Evolutionary conservation across 768 basidiomycete genomes (phyloP), one percentile per base, ranked within the genome.

Genomic region (Phlebiopsis gigantea): DNA sequence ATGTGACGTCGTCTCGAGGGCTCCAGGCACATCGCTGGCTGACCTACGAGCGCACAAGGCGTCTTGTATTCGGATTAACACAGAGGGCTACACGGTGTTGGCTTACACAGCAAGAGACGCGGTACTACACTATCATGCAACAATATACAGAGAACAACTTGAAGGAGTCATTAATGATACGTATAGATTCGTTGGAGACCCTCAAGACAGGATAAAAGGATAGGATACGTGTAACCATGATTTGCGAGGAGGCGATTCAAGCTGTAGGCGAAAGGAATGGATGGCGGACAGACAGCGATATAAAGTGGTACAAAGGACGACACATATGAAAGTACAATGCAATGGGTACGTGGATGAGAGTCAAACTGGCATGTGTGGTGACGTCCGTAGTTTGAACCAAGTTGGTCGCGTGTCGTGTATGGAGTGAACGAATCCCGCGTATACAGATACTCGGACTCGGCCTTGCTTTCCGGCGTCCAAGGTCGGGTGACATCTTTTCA

Each of bases 401-500:
- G 25, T 9, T 7, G 46, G 46, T 8, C 5, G 24, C 7, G 22
- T 25, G 24, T 22, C 46, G 21, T 47, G 46, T 26, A 25, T 21
- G 44, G 26, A 14, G 9, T 24, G 24, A 7, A 26, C 17, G 46
- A 21, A 26, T 9, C 14, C 17, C 42, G 7, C 10, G 47, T n/a
- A n/a, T 8, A 29, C 14, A 15, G 30, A 39, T 9, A 30, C 50
- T 15, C 21, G 5, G 50, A 9, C 5, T 54, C 53, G 22, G 26
- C 29, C 31, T 59, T 66, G 55, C 64, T 70, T 59, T 73, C 70
- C 47, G 69, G 65, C 61, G 69, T 71, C 72, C 72, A 74, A 2
- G 66, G 64, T 31, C 61, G 34, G 21, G 44, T 26, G 10, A 55
- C 58, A 19, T 76, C 77, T 57, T 75, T 67, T 42, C 79, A 80